These are phyloP conservation scores for Psilocybe cubensis DNA, from an alignment of 768 basidiomycete species.

Conservation along the genomic window DNA sequence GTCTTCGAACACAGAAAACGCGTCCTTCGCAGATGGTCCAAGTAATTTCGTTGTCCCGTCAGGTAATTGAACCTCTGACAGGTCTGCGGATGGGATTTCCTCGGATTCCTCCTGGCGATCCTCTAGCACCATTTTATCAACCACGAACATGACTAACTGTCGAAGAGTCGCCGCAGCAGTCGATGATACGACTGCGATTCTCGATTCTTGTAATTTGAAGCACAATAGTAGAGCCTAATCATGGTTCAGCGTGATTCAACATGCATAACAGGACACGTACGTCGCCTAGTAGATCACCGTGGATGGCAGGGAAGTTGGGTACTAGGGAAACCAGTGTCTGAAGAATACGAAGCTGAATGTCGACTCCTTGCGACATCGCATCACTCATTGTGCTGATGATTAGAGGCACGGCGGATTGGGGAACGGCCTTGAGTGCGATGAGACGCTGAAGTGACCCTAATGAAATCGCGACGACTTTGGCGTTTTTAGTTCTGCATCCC, in stretches of 20 bases:
- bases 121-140: constrained; percentile 90
- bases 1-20: constrained; percentile 90
- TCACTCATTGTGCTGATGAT: constrained; percentile 87
- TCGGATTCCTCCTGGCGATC: constrained; percentile 50
- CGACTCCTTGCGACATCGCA: constrained; percentile 92
- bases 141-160: constrained; percentile 96
- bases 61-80: constrained; percentile 59
- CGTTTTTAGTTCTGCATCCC: constrained; percentile 91
- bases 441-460: constrained; percentile 90
- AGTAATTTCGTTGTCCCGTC: constrained; percentile 67
- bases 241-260: neutral
- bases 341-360: constrained; percentile 93
- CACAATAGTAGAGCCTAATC: constrained; percentile 85
- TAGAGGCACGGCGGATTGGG: constrained; percentile 73
- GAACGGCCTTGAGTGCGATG: constrained; percentile 85
- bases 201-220: constrained; percentile 94
- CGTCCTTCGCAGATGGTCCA: constrained; percentile 79
- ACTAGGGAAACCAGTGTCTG: constrained; percentile 92
- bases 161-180: constrained; percentile 96
- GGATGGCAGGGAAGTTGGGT: constrained; percentile 83
- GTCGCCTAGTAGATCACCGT: constrained; percentile 79
- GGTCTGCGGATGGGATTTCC: constrained; percentile 31
- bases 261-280: constrained; percentile 47
- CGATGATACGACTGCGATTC: constrained; percentile 94
- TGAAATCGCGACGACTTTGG: constrained; percentile 92